Conservation (phyloP, 2,329 filamentous ascomycete species). For the Mollisiaceae sp. region DNA sequence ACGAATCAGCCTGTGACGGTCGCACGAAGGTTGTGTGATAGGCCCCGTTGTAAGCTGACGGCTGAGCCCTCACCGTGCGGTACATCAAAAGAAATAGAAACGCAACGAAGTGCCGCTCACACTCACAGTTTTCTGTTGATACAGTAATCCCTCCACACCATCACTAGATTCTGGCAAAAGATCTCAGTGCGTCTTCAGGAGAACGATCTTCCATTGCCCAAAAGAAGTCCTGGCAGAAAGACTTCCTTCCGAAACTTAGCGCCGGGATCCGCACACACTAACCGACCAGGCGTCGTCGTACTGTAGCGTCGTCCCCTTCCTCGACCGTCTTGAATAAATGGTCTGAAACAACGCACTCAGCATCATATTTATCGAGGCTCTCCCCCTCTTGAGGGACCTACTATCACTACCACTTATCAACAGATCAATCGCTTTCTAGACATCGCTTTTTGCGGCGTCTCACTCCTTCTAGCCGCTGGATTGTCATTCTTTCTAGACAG, state of each 20-base stretch:
- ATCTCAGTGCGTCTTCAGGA: neutral
- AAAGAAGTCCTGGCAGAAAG: neutral
- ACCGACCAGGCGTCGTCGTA: neutral
- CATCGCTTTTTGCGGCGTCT: slow-evolving; percentile 9
- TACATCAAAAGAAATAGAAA: slow-evolving; percentile 14
- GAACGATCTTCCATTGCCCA: slow-evolving; percentile 5
- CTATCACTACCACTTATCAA: slow-evolving; percentile 1
- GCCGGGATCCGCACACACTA: neutral
- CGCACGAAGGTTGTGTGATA: slow-evolving; percentile 15
- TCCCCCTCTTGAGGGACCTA: neutral
- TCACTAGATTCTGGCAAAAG: neutral
- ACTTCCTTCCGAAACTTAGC: slow-evolving; percentile 1
- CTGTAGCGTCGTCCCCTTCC: slow-evolving; percentile 2
- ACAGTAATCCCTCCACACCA: neutral
- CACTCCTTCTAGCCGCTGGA: neutral
- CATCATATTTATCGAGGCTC: slow-evolving; percentile 5
- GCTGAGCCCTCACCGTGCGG: slow-evolving; percentile 12
- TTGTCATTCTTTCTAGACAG: slow-evolving; percentile 22
- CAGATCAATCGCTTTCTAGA: neutral
- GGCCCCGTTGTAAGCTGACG: slow-evolving; percentile 13
- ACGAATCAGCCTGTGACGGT: slow-evolving; percentile 20
- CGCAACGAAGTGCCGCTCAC: slow-evolving; percentile 2
- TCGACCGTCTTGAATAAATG: neutral
- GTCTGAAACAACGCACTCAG: slow-evolving; percentile 5
- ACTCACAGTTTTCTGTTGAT: neutral